Percentiles rank a stretch among this genome's conserved stretches.
Conservation (phyloP, 163 green algal species). For the Coccomyxa subellipsoidea region DNA sequence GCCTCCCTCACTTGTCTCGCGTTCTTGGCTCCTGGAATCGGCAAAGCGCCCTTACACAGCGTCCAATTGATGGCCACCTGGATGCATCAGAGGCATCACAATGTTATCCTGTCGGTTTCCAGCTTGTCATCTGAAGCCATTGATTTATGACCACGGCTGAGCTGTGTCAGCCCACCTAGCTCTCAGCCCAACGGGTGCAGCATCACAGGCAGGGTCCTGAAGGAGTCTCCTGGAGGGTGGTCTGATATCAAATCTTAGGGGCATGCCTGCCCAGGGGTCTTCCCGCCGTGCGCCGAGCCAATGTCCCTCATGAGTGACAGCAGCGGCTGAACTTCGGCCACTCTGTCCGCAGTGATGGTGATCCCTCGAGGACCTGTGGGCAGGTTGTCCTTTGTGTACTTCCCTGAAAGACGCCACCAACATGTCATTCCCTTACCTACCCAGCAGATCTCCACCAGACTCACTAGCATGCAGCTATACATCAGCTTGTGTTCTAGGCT, state of each 20-base stretch:
- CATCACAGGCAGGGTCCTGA: too few species aligned
- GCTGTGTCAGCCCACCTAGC: too few species aligned
- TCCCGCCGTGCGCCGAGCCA: slow-evolving; percentile 45
- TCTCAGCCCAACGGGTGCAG: too few species aligned
- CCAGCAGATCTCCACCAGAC: too few species aligned
- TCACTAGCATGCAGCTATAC: too few species aligned
- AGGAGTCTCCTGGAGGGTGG: too few species aligned
- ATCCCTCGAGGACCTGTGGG: slow-evolving; percentile 33
- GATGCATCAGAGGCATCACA: neutral
- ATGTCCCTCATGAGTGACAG: slow-evolving; percentile 58
- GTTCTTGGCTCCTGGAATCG: slow-evolving; percentile 83
- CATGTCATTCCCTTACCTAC: too few species aligned
- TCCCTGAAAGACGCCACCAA: slow-evolving; percentile 32
- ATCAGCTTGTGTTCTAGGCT: too few species aligned
- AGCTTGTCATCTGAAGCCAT: too few species aligned
- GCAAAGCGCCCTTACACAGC: slow-evolving; percentile 78
- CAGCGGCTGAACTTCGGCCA: slow-evolving; percentile 43
- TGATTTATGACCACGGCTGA: too few species aligned
- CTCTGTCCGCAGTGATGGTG: slow-evolving; percentile 37
- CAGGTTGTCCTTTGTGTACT: slow-evolving; percentile 46
- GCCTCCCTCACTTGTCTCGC: slow-evolving; percentile 36
- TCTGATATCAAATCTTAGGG: neutral
- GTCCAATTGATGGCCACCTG: slow-evolving; percentile 74
- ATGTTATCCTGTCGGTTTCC: too few species aligned
- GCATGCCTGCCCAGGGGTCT: slow-evolving; percentile 44